Percentiles rank a stretch among this genome's conserved stretches.
Evolutionary conservation across 441 rosid genomes (phyloP).

Genomic region (Aleurites moluccanus): DNA sequence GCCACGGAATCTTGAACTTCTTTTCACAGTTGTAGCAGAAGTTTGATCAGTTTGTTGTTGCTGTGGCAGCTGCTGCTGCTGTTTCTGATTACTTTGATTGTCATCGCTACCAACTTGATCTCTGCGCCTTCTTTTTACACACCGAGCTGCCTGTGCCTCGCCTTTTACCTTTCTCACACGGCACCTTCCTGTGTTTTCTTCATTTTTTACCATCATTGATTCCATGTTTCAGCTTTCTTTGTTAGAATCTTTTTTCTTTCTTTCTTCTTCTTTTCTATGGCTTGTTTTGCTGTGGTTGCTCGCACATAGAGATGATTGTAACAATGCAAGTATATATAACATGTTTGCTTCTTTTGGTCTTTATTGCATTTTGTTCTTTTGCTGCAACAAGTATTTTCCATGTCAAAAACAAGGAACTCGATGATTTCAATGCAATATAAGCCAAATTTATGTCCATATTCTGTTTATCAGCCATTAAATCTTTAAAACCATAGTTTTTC

Average conservation of each 20-base stretch:
- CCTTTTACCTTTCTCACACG: neutral
- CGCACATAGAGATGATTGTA: constrained; percentile 13
- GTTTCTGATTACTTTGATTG: constrained; percentile 14
- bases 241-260: too few species aligned
- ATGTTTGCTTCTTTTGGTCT: constrained; percentile 23
- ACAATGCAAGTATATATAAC: constrained; percentile 25
- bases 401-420: constrained; percentile 33
- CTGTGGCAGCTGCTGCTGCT: neutral
- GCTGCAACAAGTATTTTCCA: constrained; percentile 7
- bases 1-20: constrained; percentile 67
- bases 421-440: constrained; percentile 30
- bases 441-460: constrained; percentile 25
- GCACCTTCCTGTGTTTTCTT: constrained; percentile 35
- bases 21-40: constrained; percentile 46
- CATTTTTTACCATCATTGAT: constrained; percentile 39
- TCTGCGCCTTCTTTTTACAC: constrained; percentile 54
- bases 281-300: constrained; percentile 9
- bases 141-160: constrained; percentile 15
- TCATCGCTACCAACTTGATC: constrained; percentile 29
- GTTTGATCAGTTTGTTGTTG: constrained; percentile 31
- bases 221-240: constrained; percentile 29
- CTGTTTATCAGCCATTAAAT: constrained; percentile 24
- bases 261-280: constrained; percentile 9
- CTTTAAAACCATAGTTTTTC: neutral
- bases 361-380: constrained; percentile 19